phyloP scores from a whole-genome alignment of 768 basidiomycete genomes.

The Suillus luteus region DNA sequence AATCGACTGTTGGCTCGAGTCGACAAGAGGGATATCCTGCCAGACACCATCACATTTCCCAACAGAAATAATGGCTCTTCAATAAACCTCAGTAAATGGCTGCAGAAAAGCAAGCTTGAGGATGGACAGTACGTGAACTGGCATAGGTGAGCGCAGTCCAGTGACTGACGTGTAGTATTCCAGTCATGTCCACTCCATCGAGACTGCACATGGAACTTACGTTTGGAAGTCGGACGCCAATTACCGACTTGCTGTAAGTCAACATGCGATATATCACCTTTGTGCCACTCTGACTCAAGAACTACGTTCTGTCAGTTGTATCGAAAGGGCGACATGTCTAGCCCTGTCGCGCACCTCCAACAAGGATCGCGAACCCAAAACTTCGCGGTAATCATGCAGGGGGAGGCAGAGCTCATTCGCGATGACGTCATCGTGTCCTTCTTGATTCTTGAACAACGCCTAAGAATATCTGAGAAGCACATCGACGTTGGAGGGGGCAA shows the following conservation, averaged over 20 bases:
- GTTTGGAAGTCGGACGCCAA: constrained; percentile 20
- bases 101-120: constrained; percentile 14
- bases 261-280: neutral
- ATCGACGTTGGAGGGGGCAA: constrained; percentile 15
- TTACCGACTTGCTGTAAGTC: constrained; percentile 18
- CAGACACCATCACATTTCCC: constrained; percentile 20
- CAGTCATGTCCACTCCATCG: constrained; percentile 17
- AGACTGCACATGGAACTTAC: constrained; percentile 6
- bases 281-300: constrained; percentile 1
- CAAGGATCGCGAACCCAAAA: constrained; percentile 9
- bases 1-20: constrained; percentile 14
- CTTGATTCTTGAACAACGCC: constrained; percentile 21
- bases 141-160: neutral
- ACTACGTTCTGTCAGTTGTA: constrained; percentile 15
- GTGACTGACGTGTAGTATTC: neutral
- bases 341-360: constrained; percentile 17
- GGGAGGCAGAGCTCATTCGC: constrained; percentile 10
- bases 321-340: constrained; percentile 8
- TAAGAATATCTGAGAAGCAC: constrained; percentile 16
- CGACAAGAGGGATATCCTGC: constrained; percentile 13
- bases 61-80: constrained; percentile 9
- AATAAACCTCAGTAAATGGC: constrained; percentile 19
- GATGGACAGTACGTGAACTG: constrained; percentile 17
- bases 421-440: constrained; percentile 19
- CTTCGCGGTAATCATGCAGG: constrained; percentile 17